Conservation (phyloP, 352 stramenopile genomes). For the Globisporangium rhizosaccharum region DNA sequence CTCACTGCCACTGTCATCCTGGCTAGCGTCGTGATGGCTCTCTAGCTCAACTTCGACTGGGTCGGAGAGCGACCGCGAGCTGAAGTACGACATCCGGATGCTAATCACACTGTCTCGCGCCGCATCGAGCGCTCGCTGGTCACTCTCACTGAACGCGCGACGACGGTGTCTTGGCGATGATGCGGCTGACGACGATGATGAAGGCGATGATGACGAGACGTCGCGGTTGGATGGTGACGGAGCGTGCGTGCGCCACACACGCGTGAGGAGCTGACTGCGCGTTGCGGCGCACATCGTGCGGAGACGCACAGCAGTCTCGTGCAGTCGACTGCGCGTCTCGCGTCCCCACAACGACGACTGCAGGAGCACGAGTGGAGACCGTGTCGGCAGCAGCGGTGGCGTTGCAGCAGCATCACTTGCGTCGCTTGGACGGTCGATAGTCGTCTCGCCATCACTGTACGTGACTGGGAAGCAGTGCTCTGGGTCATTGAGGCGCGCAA, state of each 20-base stretch:
- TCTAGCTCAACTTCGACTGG: no score
- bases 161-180: not conserved
- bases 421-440: no score
- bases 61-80: constrained; percentile 10
- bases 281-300: constrained; percentile 2
- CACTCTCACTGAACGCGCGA: not conserved
- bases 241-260: no score
- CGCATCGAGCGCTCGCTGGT: not conserved
- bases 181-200: not conserved
- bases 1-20: not conserved
- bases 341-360: not conserved
- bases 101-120: constrained; percentile 9
- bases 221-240: not conserved
- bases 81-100: constrained; percentile 14
- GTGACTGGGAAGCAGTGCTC: no score
- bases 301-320: constrained; percentile 2
- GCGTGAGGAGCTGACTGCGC: constrained; percentile 3
- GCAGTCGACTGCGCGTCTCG: constrained; percentile 2
- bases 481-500: no score
- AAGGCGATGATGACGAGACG: not conserved
- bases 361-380: not conserved
- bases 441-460: no score
- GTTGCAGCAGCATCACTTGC: not conserved
- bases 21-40: no score
- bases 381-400: not conserved